Evolutionary conservation across 78 protist species (phyloP).

Genomic region (Dictyostelium firmibasis): DNA sequence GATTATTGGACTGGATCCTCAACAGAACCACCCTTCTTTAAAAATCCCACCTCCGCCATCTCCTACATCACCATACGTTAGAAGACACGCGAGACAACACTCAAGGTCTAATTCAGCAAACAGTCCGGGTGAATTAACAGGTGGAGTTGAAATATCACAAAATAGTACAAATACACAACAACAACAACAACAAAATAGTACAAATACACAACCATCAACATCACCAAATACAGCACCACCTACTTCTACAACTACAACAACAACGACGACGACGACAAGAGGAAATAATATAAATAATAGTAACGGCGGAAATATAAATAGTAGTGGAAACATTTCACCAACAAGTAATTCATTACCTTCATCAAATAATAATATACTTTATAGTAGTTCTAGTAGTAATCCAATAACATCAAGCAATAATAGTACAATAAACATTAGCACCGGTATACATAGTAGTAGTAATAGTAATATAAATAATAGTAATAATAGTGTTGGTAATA

Average conservation of each 20-base stretch:
- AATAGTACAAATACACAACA: no score
- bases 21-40: conserved; percentile 34
- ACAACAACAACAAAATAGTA: neutral
- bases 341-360: neutral
- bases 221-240: neutral
- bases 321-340: neutral
- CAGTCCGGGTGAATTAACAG: neutral
- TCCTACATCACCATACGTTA: conserved; percentile 54
- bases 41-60: conserved; percentile 73
- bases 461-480: neutral
- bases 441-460: neutral
- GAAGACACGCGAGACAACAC: conserved; percentile 60
- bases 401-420: neutral
- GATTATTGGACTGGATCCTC: conserved; percentile 53
- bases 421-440: neutral
- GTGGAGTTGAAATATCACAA: neutral
- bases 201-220: neutral
- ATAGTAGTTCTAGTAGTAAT: neutral
- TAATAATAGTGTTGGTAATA: neutral
- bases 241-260: neutral
- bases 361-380: neutral
- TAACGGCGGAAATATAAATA: neutral
- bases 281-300: neutral
- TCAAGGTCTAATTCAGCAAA: conserved; percentile 48
- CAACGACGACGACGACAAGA: neutral